A percentile compares a stretch with the other conserved stretches of the same genome.
Evolutionary conservation across 805 yeast species (phyloP).

Genomic region (Metschnikowia hibisci): DNA sequence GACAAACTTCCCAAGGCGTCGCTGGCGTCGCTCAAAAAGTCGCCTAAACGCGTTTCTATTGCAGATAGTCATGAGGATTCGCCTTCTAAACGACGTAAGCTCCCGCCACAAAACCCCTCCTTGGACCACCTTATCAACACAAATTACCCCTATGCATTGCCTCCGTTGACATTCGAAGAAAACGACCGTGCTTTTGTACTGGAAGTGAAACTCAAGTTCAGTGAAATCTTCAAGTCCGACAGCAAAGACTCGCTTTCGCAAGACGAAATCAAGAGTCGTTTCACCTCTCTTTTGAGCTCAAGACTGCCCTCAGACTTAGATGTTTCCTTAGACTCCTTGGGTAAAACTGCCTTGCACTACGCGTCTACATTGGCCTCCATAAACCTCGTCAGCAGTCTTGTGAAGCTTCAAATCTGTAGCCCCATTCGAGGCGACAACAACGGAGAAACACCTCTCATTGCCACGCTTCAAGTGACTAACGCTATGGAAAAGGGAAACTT

Average conservation of each 20-base stretch:
- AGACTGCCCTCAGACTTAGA: slow-evolving; percentile 22
- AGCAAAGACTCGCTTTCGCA: slow-evolving; percentile 19
- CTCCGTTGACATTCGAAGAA: slow-evolving; percentile 36
- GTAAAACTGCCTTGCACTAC: slow-evolving; percentile 42
- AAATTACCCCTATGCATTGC: slow-evolving; percentile 46
- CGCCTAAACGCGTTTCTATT: slow-evolving; percentile 5
- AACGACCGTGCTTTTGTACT: slow-evolving; percentile 28
- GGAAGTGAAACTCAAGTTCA: slow-evolving; percentile 31
- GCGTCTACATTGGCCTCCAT: slow-evolving; percentile 39
- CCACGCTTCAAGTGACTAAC: slow-evolving; percentile 81
- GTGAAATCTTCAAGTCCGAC: slow-evolving; percentile 36
- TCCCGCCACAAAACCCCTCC: background rate
- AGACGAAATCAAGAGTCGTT: slow-evolving; percentile 24
- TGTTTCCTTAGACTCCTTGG: slow-evolving; percentile 36
- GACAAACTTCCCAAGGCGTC: slow-evolving; percentile 30
- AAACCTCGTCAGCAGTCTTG: slow-evolving; percentile 32
- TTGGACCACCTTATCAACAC: slow-evolving; percentile 27
- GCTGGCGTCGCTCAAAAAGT: background rate
- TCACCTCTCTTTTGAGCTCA: slow-evolving; percentile 20
- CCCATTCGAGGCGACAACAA: slow-evolving; percentile 37
- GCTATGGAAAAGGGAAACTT: slow-evolving; percentile 77
- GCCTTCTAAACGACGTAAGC: slow-evolving; percentile 36
- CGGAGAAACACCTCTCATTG: slow-evolving; percentile 41
- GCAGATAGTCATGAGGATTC: slow-evolving; percentile 28
- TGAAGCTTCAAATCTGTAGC: slow-evolving; percentile 32